phyloP scores from a whole-genome alignment of 106 monocot genomes.

The Xerophyta viscosa region DNA sequence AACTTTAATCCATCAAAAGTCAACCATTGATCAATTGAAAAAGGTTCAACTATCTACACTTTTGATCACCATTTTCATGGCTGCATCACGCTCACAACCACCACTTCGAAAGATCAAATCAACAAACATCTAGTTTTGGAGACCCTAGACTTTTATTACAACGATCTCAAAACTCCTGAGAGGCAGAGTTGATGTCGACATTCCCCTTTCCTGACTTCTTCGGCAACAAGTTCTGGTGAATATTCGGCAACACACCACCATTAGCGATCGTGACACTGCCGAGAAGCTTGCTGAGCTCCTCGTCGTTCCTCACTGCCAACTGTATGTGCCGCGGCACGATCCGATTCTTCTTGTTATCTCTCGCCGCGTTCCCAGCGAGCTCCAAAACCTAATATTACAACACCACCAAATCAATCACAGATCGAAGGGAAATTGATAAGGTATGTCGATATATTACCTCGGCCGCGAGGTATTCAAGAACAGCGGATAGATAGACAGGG shows the following conservation, averaged over 20 bases:
- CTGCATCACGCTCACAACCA: no score
- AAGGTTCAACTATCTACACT: no score
- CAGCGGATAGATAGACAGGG: constrained; percentile 33
- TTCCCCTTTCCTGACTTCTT: constrained; percentile 45
- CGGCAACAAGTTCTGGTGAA: constrained; percentile 36
- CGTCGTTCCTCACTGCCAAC: constrained; percentile 60
- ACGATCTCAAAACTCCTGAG: constrained; percentile 53
- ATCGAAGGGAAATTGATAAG: neutral
- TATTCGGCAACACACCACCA: constrained; percentile 56
- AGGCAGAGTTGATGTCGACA: constrained; percentile 45
- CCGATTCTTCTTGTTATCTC: constrained; percentile 63
- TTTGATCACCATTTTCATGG: no score
- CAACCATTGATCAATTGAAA: no score
- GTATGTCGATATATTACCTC: constrained; percentile 14
- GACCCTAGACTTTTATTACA: no score
- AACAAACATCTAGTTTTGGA: no score
- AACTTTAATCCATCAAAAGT: no score
- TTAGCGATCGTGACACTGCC: constrained; percentile 40
- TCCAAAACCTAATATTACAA: constrained; percentile 27
- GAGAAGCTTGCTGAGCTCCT: constrained; percentile 51
- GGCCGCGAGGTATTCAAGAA: constrained; percentile 38
- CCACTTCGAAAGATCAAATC: no score
- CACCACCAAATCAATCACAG: neutral
- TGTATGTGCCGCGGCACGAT: constrained; percentile 55
- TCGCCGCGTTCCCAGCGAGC: constrained; percentile 57